These are phyloP conservation scores for Saccharomyces hybrid DNA, from an alignment of 1,139 yeast genomes.

Conservation along the genomic window DNA sequence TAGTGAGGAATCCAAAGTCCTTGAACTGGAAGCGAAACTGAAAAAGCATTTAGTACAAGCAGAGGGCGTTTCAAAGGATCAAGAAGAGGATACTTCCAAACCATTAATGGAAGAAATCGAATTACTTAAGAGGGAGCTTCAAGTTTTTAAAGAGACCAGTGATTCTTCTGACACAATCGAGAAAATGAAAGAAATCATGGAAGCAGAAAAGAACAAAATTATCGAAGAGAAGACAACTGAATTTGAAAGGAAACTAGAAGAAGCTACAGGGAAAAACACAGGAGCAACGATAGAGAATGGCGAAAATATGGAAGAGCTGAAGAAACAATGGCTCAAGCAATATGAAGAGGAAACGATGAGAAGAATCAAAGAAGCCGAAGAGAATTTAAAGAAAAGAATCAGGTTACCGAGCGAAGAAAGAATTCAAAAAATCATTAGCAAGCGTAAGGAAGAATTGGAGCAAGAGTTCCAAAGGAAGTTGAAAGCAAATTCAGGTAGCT, in stretches of 20 bases:
- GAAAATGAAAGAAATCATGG: slow-evolving; percentile 15
- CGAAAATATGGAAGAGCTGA: slow-evolving; percentile 1
- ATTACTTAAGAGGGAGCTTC: slow-evolving; percentile 13
- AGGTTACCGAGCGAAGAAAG: slow-evolving; percentile 28
- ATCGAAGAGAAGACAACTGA: slow-evolving; percentile 14
- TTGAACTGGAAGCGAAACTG: slow-evolving; percentile 2
- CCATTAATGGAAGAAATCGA: slow-evolving; percentile 12
- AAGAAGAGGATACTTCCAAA: slow-evolving; percentile 8
- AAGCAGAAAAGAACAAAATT: slow-evolving; percentile 18
- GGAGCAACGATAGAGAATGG: not conserved
- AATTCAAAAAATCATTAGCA: slow-evolving; percentile 22
- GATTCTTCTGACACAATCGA: slow-evolving; percentile 5
- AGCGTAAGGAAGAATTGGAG: slow-evolving; percentile 20
- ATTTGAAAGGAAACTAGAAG: slow-evolving; percentile 10
- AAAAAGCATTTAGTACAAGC: slow-evolving; percentile 5
- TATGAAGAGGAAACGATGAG: slow-evolving; percentile 21
- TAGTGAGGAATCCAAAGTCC: slow-evolving; percentile 1
- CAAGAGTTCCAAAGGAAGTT: slow-evolving; percentile 21
- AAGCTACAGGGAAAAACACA: slow-evolving; percentile 1
- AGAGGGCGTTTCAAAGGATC: slow-evolving; percentile 8
- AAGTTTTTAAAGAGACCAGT: slow-evolving; percentile 8
- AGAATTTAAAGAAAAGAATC: slow-evolving; percentile 27
- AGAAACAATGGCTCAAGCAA: slow-evolving; percentile 12
- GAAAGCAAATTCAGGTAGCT: slow-evolving; percentile 8
- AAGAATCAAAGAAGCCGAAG: slow-evolving; percentile 27